Evolutionary conservation across 2,329 filamentous ascomycete species (phyloP).

Genomic region (Diaporthe vexans): DNA sequence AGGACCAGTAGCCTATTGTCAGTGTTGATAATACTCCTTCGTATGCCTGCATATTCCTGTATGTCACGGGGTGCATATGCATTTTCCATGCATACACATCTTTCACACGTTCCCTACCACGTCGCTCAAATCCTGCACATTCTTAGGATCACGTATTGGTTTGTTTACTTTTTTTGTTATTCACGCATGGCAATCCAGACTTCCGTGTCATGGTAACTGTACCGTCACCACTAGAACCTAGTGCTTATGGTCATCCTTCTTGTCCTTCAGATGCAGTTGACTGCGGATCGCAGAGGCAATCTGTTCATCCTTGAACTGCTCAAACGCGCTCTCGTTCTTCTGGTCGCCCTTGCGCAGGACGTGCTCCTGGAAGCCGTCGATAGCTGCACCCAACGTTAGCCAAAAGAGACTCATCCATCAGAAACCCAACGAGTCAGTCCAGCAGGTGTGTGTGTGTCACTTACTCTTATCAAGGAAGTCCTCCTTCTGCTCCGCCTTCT

Average conservation of each 20-base stretch:
- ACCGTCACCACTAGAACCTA: neutral
- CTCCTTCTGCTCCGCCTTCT: conserved; percentile 84
- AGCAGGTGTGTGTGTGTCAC: too few species aligned
- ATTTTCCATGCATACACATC: too few species aligned
- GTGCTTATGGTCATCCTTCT: conserved; percentile 19
- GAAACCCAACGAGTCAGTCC: too few species aligned
- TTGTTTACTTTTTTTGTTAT: too few species aligned
- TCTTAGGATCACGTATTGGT: too few species aligned
- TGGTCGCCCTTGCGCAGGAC: conserved; percentile 80
- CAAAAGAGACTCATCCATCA: too few species aligned
- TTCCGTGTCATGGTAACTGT: neutral
- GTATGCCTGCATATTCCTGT: too few species aligned
- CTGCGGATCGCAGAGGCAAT: conserved; percentile 79
- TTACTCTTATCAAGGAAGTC: conserved; percentile 85
- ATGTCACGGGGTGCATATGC: too few species aligned
- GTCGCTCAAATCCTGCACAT: too few species aligned
- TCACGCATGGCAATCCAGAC: neutral
- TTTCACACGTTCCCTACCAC: too few species aligned
- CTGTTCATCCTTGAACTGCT: conserved; percentile 87
- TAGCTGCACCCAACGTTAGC: conserved; percentile 61
- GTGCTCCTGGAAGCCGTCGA: conserved; percentile 85
- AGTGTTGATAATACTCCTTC: too few species aligned
- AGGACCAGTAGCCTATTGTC: too few species aligned
- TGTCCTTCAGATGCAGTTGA: conserved; percentile 57
- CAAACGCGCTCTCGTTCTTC: conserved; percentile 78